Evolutionary conservation across 495 filamentous ascomycete genomes (phyloP).

Genomic region (Symbiotaphrina buchneri): DNA sequence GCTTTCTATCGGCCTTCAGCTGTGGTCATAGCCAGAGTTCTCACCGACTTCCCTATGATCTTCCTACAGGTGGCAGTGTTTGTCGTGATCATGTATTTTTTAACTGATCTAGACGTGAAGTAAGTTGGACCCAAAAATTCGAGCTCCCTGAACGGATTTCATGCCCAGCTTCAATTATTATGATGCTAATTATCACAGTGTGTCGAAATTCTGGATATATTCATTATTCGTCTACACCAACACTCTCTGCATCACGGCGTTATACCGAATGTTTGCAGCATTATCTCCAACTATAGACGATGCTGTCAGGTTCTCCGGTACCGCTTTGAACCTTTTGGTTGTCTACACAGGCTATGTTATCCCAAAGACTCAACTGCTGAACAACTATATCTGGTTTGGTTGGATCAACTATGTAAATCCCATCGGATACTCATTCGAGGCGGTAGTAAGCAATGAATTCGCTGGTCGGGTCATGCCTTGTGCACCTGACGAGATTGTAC

Average conservation of each 20-base stretch:
- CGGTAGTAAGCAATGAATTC: slow-evolving; percentile 32
- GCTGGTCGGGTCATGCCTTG: not conserved
- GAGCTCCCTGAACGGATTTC: too few relatives aligned
- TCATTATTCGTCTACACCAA: slow-evolving; percentile 46
- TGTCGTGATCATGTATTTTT: slow-evolving; percentile 44
- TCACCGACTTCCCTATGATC: slow-evolving; percentile 46
- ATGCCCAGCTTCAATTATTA: too few relatives aligned
- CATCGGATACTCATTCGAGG: slow-evolving; percentile 31
- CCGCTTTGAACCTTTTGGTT: slow-evolving; percentile 35
- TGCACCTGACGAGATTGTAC: slow-evolving; percentile 22
- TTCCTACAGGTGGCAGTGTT: slow-evolving; percentile 40
- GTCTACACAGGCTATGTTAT: slow-evolving; percentile 35
- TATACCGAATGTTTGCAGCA: slow-evolving; percentile 60
- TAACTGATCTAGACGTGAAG: slow-evolving; percentile 38
- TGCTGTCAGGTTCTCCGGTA: slow-evolving; percentile 46
- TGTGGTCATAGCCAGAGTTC: slow-evolving; percentile 39
- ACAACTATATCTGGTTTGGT: slow-evolving; percentile 28
- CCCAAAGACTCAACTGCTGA: slow-evolving; percentile 17
- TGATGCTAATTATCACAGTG: too few relatives aligned
- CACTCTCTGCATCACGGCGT: slow-evolving; percentile 40
- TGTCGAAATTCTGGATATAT: slow-evolving; percentile 53
- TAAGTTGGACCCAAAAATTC: too few relatives aligned
- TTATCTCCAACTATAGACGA: slow-evolving; percentile 51
- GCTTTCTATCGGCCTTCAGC: slow-evolving; percentile 66
- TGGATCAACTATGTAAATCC: slow-evolving; percentile 35